These are phyloP conservation scores for Mychonastes homosphaera DNA, from an alignment of 139 green algal genomes.

Conservation along the genomic window DNA sequence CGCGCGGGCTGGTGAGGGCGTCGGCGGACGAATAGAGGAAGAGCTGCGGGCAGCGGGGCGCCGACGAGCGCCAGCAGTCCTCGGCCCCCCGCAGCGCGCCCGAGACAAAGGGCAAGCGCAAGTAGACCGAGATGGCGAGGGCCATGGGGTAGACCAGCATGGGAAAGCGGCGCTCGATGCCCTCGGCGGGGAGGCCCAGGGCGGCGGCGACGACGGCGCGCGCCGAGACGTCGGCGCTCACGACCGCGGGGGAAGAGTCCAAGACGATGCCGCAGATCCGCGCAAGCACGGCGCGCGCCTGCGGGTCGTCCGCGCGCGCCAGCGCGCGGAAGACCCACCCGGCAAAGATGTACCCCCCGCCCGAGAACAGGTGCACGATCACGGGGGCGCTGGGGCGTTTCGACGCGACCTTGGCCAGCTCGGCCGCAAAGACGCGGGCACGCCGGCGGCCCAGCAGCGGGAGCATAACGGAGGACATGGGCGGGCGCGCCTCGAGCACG, in stretches of 20 bases:
- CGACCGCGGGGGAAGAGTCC: constrained; percentile 10
- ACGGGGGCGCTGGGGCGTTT: not conserved
- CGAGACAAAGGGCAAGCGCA: constrained; percentile 1
- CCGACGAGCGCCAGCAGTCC: constrained; percentile 2
- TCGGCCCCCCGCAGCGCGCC: not conserved
- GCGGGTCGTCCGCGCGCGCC: not conserved
- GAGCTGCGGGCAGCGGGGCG: constrained; percentile 13
- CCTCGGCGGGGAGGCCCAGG: constrained; percentile 2
- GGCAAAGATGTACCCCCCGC: constrained; percentile 19
- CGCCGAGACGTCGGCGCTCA: constrained; percentile 11
- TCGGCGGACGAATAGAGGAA: constrained; percentile 17
- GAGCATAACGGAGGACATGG: constrained; percentile 11
- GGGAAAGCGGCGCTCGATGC: constrained; percentile 1
- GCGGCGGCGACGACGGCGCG: constrained; percentile 14
- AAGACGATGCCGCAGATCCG: constrained; percentile 8
- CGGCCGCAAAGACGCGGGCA: constrained; percentile 3
- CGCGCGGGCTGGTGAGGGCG: constrained; percentile 2
- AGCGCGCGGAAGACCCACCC: constrained; percentile 7
- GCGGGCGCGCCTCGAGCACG: constrained; percentile 8
- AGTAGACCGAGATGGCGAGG: constrained; percentile 7
- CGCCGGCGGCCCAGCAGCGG: not conserved
- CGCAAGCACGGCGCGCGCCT: not conserved
- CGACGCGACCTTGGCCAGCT: not conserved
- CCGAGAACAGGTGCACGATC: constrained; percentile 10
- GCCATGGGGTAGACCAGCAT: constrained; percentile 7